phyloP scores from a whole-genome alignment of 2,329 filamentous ascomycete species.

The Beauveria medogensis region DNA sequence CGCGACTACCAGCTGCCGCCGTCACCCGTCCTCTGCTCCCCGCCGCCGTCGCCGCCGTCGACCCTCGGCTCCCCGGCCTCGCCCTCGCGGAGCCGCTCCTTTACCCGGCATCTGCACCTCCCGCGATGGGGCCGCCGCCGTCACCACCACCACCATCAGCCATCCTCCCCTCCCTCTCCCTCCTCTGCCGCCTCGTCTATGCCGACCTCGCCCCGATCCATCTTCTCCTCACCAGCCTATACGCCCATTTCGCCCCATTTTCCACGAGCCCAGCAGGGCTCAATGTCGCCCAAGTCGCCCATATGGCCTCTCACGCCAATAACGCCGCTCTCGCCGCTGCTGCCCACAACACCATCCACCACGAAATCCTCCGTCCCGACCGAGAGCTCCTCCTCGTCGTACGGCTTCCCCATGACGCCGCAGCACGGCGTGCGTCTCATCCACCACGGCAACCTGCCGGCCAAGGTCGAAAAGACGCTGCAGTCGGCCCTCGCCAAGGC shows the following conservation, averaged over 20 bases:
- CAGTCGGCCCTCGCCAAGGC: constrained; percentile 43
- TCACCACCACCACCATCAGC: background rate
- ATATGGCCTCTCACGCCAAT: constrained; percentile 32
- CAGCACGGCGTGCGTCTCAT: constrained; percentile 38
- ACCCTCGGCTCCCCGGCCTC: constrained; percentile 21
- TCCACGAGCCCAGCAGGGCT: constrained; percentile 22
- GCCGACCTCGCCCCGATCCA: constrained; percentile 15
- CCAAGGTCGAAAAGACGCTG: constrained; percentile 40
- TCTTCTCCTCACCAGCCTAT: constrained; percentile 25
- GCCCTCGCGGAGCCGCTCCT: constrained; percentile 16
- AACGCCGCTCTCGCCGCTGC: constrained; percentile 31
- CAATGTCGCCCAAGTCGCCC: constrained; percentile 31
- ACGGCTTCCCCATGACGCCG: constrained; percentile 2
- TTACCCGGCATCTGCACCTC: constrained; percentile 20
- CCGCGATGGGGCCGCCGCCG: background rate
- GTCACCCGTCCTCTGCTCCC: constrained; percentile 15
- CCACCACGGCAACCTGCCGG: constrained; percentile 36
- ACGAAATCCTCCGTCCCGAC: constrained; percentile 28
- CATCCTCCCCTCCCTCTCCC: constrained; percentile 2
- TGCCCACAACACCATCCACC: constrained; percentile 42
- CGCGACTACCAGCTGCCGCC: constrained; percentile 48
- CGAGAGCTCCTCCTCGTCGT: constrained; percentile 27
- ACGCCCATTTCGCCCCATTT: constrained; percentile 23
- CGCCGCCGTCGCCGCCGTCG: background rate
- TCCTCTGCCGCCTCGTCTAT: constrained; percentile 11